These are phyloP conservation scores for Asterophora parasitica DNA, from an alignment of 768 basidiomycete species.

Conservation along the genomic window DNA sequence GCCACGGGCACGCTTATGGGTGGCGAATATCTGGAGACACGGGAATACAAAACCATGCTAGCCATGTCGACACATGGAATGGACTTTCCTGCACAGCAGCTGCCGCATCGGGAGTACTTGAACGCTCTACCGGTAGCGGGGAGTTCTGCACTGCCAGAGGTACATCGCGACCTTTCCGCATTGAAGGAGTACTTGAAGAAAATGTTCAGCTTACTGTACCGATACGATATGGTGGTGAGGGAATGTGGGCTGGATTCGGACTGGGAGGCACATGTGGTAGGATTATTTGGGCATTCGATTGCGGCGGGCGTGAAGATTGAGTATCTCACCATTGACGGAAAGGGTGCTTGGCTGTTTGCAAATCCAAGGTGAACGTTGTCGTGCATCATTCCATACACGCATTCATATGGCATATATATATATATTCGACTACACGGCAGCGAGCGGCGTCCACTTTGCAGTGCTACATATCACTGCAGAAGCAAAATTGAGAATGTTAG, in stretches of 20 bases:
- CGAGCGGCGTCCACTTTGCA: too few relatives aligned
- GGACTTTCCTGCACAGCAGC: slow-evolving; percentile 29
- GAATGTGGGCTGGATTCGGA: slow-evolving; percentile 29
- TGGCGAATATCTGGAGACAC: slow-evolving; percentile 22
- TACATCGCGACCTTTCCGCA: slow-evolving; percentile 18
- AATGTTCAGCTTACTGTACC: slow-evolving; percentile 31
- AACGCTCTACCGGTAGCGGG: slow-evolving; percentile 1
- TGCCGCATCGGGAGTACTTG: slow-evolving; percentile 27
- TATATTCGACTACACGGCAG: too few relatives aligned
- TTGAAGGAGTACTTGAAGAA: slow-evolving; percentile 31
- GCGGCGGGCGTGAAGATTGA: not conserved
- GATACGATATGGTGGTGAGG: slow-evolving; percentile 30
- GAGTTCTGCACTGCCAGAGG: slow-evolving; percentile 4
- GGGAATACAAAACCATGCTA: slow-evolving; percentile 19
- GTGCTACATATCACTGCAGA: too few relatives aligned
- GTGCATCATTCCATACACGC: too few relatives aligned
- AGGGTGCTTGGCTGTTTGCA: too few relatives aligned
- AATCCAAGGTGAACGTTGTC: too few relatives aligned
- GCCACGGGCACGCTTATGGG: slow-evolving; percentile 23
- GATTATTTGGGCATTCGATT: slow-evolving; percentile 9
- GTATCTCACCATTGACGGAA: too few relatives aligned
- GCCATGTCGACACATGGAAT: slow-evolving; percentile 10
- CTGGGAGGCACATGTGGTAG: slow-evolving; percentile 24
- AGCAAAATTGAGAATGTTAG: too few relatives aligned
- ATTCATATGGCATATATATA: too few relatives aligned